Evolutionary conservation across 306 rosid species (phyloP), one percentile per base, ranked within the genome.

Genomic region (Clitoria ternatea): DNA sequence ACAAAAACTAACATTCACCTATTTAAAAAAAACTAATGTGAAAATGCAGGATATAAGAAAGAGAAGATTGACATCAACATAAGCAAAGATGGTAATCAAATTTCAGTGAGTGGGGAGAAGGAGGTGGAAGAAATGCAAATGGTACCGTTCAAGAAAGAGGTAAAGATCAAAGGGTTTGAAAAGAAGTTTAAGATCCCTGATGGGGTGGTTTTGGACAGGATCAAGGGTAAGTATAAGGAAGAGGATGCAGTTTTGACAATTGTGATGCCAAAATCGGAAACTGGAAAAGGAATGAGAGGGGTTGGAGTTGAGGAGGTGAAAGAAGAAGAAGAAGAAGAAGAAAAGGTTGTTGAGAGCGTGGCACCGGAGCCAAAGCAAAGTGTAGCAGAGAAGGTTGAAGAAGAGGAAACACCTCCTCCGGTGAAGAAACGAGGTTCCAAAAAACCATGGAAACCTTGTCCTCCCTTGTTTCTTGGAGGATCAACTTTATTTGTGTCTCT

Each of bases 41-140:
- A 0, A 24, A 35, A 60, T 74, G 75, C 82, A 89, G 96, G 98
- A 36, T 85, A 73, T 60, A 84, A 68, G 81, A 84, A 70, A 69
- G 82, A 89, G 43, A 79, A 77, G 29, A 72, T 90, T 57, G 61
- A 60, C 13, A 84, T 94, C 27, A 79, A 67, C 69, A 87, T 92
- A 12, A 90, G 37, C 44, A 86, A 85, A 79, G 87, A 87, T 43
- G 96, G 97, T 19, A 78, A 66, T 5, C 32, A 62, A 69, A 77
- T 87, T 48, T 45, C 52, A 49, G 86, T 94, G 36, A 62, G 82
- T 57, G 82, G 84, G 75, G 85, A 87, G 73, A 82, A 72, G 52
- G 85, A 81, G 61, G 94, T 84, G 78, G 84, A 85, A 18, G 94
- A 90, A 72, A 79, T 69, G 87, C 82, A 76, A 20, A 71, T 87